Base-by-base conservation (phyloP, 208 protist species). In the Trypanosoma congolense region DNA sequence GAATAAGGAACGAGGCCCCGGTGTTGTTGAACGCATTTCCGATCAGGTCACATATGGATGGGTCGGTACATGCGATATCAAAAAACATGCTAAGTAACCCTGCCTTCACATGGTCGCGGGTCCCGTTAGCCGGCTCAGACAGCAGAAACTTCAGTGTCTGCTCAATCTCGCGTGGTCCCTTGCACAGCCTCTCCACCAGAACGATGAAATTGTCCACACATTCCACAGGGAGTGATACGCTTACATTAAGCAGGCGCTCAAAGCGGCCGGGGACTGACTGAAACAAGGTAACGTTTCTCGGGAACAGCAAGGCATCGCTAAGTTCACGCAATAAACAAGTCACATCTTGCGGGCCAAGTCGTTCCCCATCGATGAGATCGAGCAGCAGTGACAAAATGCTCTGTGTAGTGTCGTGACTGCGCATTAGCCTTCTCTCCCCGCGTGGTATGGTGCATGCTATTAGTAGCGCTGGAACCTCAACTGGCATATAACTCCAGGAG, bases 41-140 rank as follows among this genome's bases (percentile, higher is more conserved):
- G 42, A 92, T 80, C 40, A 70, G 47, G 36, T 92, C 82, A 43
- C 80, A 86, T 72, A 91, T 80, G 43, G 63, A 29, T 14, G 70
- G 41, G 41, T 90, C 75, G 4, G 83, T 80, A 5, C 79, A 65
- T 14, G 88, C 72, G 30, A 92, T 70, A 53, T 95, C 84, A 61
- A 84, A 95, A n/a, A 95, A 70, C 88, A 95, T 95, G 45, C 77
- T 77, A 52, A 95, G 41, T 19, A 95, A 65, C 30, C 75, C 78
- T 40, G 78, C 75, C 71, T 91, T 92, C 41, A 76, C 71, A 24
- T 69, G 54, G 61, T 88, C 82, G 2, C 58, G 51, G 0, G 70
- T 75, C 25, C 61, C 46, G 42, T 40, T 47, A 22, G 38, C 25
- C 18, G 58, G 28, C 4, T 48, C 36, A 40, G 42, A 56, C 12